Conservation (phyloP, 306 rosid species). For the Albizia julibrissin region DNA sequence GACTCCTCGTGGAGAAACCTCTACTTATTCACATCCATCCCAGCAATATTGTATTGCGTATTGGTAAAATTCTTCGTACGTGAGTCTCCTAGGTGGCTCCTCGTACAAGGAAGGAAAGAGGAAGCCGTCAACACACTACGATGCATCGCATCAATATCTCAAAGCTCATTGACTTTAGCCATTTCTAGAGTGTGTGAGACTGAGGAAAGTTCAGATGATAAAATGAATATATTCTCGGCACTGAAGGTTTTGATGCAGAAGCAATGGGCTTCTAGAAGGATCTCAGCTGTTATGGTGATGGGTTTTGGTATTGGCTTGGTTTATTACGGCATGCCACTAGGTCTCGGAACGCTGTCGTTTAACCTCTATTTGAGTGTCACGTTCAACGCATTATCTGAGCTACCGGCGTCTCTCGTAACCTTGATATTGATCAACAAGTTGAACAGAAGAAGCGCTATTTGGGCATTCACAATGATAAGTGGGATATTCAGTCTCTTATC, state of each 20-base stretch:
- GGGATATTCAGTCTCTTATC: slow-evolving; percentile 57
- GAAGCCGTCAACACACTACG: slow-evolving; percentile 46
- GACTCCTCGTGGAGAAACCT: slow-evolving; percentile 56
- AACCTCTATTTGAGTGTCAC: slow-evolving; percentile 59
- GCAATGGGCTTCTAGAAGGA: slow-evolving; percentile 54
- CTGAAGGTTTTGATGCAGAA: slow-evolving; percentile 37
- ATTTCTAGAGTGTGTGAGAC: slow-evolving; percentile 25
- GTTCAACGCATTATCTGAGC: slow-evolving; percentile 64
- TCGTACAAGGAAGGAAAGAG: slow-evolving; percentile 53
- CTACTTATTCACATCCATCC: slow-evolving; percentile 59
- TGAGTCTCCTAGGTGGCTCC: slow-evolving; percentile 81
- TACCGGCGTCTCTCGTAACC: slow-evolving; percentile 49
- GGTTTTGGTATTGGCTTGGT: slow-evolving; percentile 63
- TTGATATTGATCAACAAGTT: slow-evolving; percentile 43
- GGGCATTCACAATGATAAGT: slow-evolving; percentile 32
- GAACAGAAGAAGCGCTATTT: slow-evolving; percentile 49
- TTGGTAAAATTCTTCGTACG: slow-evolving; percentile 38
- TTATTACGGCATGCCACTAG: slow-evolving; percentile 77
- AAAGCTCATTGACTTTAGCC: slow-evolving; percentile 25
- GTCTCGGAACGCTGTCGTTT: slow-evolving; percentile 51
- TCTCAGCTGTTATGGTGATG: slow-evolving; percentile 36
- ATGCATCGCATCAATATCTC: slow-evolving; percentile 31
- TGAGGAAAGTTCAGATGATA: slow-evolving; percentile 27
- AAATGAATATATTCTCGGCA: slow-evolving; percentile 40
- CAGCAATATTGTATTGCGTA: slow-evolving; percentile 42